Percentiles rank a stretch among this genome's conserved stretches.
These are phyloP conservation scores for Penicillium sp. DNA, from an alignment of 2,329 filamentous ascomycete genomes.

Conservation along the genomic window DNA sequence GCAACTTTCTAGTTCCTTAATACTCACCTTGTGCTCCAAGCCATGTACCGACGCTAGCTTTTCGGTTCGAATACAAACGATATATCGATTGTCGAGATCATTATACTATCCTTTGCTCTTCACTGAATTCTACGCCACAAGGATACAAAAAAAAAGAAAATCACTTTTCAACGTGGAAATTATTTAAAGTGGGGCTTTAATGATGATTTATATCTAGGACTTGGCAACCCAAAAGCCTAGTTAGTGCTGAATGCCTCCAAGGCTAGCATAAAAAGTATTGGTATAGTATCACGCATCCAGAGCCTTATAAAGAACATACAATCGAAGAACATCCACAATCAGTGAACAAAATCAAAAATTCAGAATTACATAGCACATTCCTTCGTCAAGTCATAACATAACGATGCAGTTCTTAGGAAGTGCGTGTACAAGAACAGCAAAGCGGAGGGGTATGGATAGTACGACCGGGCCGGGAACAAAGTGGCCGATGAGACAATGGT, in stretches of 20 bases:
- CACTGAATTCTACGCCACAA: background rate
- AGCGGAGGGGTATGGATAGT: conserved; percentile 1
- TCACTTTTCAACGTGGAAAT: background rate
- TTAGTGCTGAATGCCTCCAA: background rate
- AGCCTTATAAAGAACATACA: background rate
- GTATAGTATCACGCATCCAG: background rate
- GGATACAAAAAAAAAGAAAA: background rate
- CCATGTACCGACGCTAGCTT: background rate
- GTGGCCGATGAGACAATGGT: background rate
- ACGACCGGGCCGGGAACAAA: background rate
- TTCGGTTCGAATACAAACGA: background rate
- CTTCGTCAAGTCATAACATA: conserved; percentile 24
- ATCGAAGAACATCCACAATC: background rate
- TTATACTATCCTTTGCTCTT: background rate
- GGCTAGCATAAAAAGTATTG: background rate
- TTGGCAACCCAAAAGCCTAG: background rate
- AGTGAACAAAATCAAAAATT: conserved; percentile 5
- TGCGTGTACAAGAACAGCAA: background rate
- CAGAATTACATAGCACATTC: conserved; percentile 21
- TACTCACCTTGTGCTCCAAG: too few relatives aligned
- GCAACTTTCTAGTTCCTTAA: too few relatives aligned
- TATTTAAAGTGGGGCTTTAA: background rate
- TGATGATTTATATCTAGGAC: background rate
- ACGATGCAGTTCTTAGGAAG: conserved; percentile 8
- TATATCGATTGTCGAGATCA: background rate